Evolutionary conservation across 768 basidiomycete species (phyloP), one percentile per base, ranked within the genome.

Genomic region (Lepiota brunneoincarnata): DNA sequence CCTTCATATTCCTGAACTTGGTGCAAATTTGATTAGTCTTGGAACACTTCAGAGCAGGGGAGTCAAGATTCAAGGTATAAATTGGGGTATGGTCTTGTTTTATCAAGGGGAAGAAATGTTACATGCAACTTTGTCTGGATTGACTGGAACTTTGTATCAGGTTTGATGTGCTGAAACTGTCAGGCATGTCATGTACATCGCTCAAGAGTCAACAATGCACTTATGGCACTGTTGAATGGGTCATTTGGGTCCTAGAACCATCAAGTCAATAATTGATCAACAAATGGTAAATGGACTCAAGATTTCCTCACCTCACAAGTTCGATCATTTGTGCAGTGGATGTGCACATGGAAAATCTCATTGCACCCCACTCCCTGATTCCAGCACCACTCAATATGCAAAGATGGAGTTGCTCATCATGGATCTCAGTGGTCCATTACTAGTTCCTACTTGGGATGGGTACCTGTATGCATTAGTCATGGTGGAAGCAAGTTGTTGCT

Each of bases 371-470:
- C 60, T 69, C 38, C 68, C 68, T 18, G 60, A 64, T 20, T 39
- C 53, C 17, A 58, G 64, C 57, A 51, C 35, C 40, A 60, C 61
- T 9, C 55, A 34, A n/a, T 63, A 67, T 51, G 53, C 50, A 3
- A 18, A 21, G 20, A 39, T 55, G 39, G 54, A 56, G 20, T 40
- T 56, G 2, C 26, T 58, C 9, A 40, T 49, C n/a, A 39, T 60
- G 37, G 71, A 73, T 45, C 28, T 72, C 2, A 52, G 64, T 12
- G 69, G 71, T 15, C 70, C 69, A 11, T 49, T 70, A 2, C 56
- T 63, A 10, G 49, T 56, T 2, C 24, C 48, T 2, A 59, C 47
- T 3, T 51, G 18, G 9, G 55, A 63, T 35, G 68, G 66, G 0
- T 56, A 58, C 20, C 58, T 39, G 1, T 72, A 72, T 55, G 67